Base-by-base conservation (phyloP, 2,329 filamentous ascomycete genomes). In the Aurifilum marmelostoma region DNA sequence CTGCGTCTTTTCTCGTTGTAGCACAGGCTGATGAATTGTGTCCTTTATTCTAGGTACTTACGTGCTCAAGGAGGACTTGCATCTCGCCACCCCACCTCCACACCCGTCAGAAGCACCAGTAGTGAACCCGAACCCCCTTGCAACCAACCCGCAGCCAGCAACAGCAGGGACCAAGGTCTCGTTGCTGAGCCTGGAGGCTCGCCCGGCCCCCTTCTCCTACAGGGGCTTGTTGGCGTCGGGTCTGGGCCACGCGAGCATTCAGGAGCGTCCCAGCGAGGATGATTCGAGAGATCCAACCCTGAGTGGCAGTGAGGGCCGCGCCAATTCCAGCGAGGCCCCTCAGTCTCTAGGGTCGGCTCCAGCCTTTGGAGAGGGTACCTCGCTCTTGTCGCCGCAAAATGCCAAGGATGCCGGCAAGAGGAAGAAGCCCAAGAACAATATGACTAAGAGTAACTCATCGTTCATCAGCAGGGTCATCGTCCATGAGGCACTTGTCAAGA, bases 391-490 rank as follows among this genome's bases (percentile, higher is more conserved):
- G 14, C 80, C 88, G 3, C 84, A 85, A 24, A 85, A 86, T 65
- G 84, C 85, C 39, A 93, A 93, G 75, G 92, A 94, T 75, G 86
- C 88, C 54, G 89, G 88, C 72, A 97, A 97, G 84, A 87, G 89
- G 77, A 88, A 91, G 76, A 99, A 99, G 79, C 96, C 96, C 2
- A 99, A 98, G 85, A 98, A 95, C 80, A 98, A 97, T 79, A 96
- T 99, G 79, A 90, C 95, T 65, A 99, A 99, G 84, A 98, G 94
- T 82, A 98, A 97, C 79, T 99, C 96, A 12, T 97, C 95, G 0
- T 99, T 97, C 77, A 96, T 99, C 39, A 97, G 95, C n/a, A 85
- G 96, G 67, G 95, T 97, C 41, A 97, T 98, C 72, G 90, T 94
- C 21, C 92, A 97, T 75, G 96, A 99, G 75, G 85, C 86, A 5